Percentiles rank a stretch among this genome's conserved stretches.
phyloP scores from a whole-genome alignment of 2,329 filamentous ascomycete species.

The Pyricularia sp. region DNA sequence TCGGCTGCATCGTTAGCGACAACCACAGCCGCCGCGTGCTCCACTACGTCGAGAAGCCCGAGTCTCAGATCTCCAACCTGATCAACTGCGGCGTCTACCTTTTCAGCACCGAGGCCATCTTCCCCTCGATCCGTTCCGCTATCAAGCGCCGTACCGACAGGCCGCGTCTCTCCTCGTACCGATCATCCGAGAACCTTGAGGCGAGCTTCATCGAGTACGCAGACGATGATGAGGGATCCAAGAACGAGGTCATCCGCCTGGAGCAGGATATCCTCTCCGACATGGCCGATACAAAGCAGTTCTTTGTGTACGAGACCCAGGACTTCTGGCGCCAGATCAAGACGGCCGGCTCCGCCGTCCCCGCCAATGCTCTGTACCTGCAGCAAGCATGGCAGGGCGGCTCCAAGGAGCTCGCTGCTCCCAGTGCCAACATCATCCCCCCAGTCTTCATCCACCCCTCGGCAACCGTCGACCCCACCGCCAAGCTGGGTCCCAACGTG shows the following conservation, averaged over 20 bases:
- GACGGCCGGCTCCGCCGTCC: conserved; percentile 92
- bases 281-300: conserved; percentile 92
- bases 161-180: conserved; percentile 87
- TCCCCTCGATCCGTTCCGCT: conserved; percentile 85
- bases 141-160: conserved; percentile 94
- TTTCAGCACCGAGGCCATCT: conserved; percentile 91
- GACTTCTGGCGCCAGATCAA: conserved; percentile 99
- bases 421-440: conserved; percentile 79
- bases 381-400: conserved; percentile 83
- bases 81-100: conserved; percentile 99
- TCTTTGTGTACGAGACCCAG: conserved; percentile 97
- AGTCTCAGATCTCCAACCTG: conserved; percentile 93
- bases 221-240: conserved; percentile 61
- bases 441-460: conserved; percentile 94
- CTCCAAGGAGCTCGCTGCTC: conserved; percentile 71
- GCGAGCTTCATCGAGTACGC: conserved; percentile 38
- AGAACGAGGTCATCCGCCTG: conserved; percentile 81
- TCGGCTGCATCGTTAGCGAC: conserved; percentile 96
- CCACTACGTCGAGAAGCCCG: conserved; percentile 98
- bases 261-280: conserved; percentile 97
- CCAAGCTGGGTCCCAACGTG: conserved; percentile 94
- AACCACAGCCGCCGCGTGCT: conserved; percentile 88
- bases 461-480: conserved; percentile 83
- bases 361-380: conserved; percentile 92
- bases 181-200: conserved; percentile 88